Base-by-base conservation (phyloP, 108 stramenopile species). In the Stephanodiscus triporus region DNA sequence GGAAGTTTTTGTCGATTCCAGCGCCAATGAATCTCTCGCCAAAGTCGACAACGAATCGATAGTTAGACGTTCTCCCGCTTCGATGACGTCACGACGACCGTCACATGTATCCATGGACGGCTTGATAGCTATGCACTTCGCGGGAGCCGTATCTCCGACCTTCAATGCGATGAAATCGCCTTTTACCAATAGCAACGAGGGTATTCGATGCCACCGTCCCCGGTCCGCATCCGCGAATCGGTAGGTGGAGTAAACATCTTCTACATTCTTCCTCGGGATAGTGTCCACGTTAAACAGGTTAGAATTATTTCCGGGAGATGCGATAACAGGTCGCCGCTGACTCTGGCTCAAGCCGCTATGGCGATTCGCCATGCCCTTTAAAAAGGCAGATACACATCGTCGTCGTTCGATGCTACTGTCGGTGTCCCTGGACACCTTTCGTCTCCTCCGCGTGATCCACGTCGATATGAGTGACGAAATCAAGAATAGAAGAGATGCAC, bases 91-190 rank as follows among this genome's bases (percentile, higher is more conserved):
- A 62, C 53, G 10, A 29, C 49, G 30, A 34, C 66, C 14, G 14
- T 40, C 14, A n/a, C 2, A 51, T 17, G 22, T 16, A 11, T 23
- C 26, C 65, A 14, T 16, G 1, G 0, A 86, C 19, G 23, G 78
- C 27, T 49, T 40, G 34, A 71, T 81, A 83, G 59, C 67, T 29
- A 55, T 24, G 37, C 75, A 81, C 38, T 64, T 84, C 19, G 89
- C 88, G 17, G 90, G 90, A 45, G 80, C 83, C 14, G 73, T 83
- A 79, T 92, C 91, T 13, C 94, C 94, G 57, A 92, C 74, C 72
- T 90, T 91, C 40, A 95, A 58, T 2, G 91, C 89, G 42, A 95
- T 85, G 50, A 73, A 77, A 83, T 95, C 94, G 13, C 91, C 94
- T 56, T 87, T 34, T 2, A 89, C 90, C 53, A 95, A 55, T 6